These are phyloP conservation scores for Xylariaceae sp. DNA, from an alignment of 2,329 filamentous ascomycete species.

Conservation along the genomic window DNA sequence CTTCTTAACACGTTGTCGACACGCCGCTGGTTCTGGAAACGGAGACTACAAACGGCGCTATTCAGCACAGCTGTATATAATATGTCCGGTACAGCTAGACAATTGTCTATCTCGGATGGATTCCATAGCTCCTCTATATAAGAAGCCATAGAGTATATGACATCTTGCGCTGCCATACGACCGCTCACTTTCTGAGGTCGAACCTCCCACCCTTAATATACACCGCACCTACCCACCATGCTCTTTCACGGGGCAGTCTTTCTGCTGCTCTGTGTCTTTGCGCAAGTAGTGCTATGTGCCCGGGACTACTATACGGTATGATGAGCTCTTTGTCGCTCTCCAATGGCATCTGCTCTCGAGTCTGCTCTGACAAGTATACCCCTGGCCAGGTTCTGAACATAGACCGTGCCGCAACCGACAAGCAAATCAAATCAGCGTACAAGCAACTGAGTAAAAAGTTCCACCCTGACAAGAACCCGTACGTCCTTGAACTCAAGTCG, in stretches of 20 bases:
- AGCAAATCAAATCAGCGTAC: slow-evolving; percentile 91
- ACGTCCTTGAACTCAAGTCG: slow-evolving; percentile 35
- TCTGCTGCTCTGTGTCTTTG: slow-evolving; percentile 48
- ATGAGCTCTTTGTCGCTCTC: neutral
- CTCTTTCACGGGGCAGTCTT: slow-evolving; percentile 44
- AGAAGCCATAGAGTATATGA: neutral
- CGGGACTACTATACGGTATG: slow-evolving; percentile 77
- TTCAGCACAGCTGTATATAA: neutral
- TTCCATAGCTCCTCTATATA: neutral
- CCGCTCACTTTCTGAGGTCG: neutral
- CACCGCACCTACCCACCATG: slow-evolving; percentile 36
- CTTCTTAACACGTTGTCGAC: slow-evolving; percentile 27
- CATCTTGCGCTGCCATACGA: neutral
- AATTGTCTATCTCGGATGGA: neutral
- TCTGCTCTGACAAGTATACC: slow-evolving; percentile 4
- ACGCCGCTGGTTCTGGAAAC: slow-evolving; percentile 19
- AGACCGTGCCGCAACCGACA: slow-evolving; percentile 71
- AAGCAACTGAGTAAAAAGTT: slow-evolving; percentile 88
- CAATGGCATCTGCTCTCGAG: neutral
- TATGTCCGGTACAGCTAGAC: no score
- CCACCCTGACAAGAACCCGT: slow-evolving; percentile 98
- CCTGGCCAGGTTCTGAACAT: slow-evolving; percentile 67
- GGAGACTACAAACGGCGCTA: no score
- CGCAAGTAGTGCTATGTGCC: slow-evolving; percentile 50
- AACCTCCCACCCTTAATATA: slow-evolving; percentile 3